Base-by-base conservation (phyloP, 2,329 filamentous ascomycete species). In the Fusarium sp. region DNA sequence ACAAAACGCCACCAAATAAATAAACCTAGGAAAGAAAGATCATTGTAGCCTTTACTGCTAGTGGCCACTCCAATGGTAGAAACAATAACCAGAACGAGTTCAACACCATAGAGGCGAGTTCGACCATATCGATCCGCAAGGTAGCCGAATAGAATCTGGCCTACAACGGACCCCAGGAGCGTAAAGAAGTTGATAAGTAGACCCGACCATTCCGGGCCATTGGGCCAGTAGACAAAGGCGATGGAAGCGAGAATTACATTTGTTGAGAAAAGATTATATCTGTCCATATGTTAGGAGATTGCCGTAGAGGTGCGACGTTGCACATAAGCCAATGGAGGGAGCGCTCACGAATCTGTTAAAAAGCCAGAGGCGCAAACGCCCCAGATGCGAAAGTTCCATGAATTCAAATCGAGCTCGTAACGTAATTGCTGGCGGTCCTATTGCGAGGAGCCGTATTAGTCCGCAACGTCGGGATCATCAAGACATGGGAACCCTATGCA, bases 41-140 rank as follows among this genome's bases (percentile, higher is more conserved):
- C 83, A 39, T 79, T 77, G 69, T 84, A 84, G 31, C 84, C 84
- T 67, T 80, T 80, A 60, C 82, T 86, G 55, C 82, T 84, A 1
- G 84, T 86, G n/a, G 84, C 84, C 5, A 86, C 83, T 11, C 85
- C 85, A 63, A 87, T 84, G n/a, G 85, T 88, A 18, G 84, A 86
- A 11, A 87, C 82, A 50, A 88, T 85, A 46, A 88, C 85, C 13
- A 88, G 83, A 18, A 86, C 79, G 16, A 88, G 77, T 73, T 87
- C 85, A 53, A 88, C 84, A n/a, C 85, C 85, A 58, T 88, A 88
- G 4, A 87, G 79, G 7, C 84, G 81, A 15, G 85, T 87, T 21
- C 85, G 81, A n/a, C 85, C 85, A 73, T 84, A 85, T 57, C 82
- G 82, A 67, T 88, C 85, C 37, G 85, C 85, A 8, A 88, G 80